Base-by-base conservation (phyloP, 2,329 filamentous ascomycete species). In the Botrytis deweyae region DNA sequence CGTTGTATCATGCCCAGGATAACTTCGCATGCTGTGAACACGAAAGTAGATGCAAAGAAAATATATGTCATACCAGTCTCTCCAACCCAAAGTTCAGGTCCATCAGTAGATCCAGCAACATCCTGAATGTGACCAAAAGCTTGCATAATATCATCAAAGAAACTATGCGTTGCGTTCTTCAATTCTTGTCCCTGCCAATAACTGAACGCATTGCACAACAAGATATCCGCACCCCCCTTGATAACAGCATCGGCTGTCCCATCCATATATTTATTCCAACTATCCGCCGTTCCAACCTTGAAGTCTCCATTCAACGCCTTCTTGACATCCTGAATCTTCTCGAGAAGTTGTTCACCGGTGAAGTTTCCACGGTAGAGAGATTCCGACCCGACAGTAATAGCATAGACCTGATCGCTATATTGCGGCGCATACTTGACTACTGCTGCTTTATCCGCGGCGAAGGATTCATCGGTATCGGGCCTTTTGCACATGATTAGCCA, bases 211-310 rank as follows among this genome's bases (percentile, higher is more conserved):
- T 93, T 93, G 80, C 88, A 85, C 75, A 93, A 84, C 67, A 79
- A 83, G 74, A 92, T 88, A 70, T 91, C 89, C 70, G 86, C 79
- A 70, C 78, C 87, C 65, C 86, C 86, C 70, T 82, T 82, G 78
- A 92, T 88, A 76, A 92, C 83, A 22, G 87, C 84, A 81, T 93
- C 88, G 58, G 88, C 90, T 40, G 90, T 92, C 58, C 90, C 90
- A 80, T 92, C 90, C 65, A 87, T 86, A 79, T 86, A 90, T 82
- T 91, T 92, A 84, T 92, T 93, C 91, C 91, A 93, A 80, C 86
- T 89, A 82, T 93, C 91, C 12, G 91, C 91, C 18, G 89, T 92
- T 69, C 91, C 91, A 63, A 92, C 85, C 77, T 86, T 88, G 78
- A 89, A 84, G 58, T 83, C 83, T 40, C 81, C 81, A 77, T 87